These are phyloP conservation scores for Debaryomycetaceae sp. DNA, from an alignment of 1,139 yeast genomes.

Conservation along the genomic window DNA sequence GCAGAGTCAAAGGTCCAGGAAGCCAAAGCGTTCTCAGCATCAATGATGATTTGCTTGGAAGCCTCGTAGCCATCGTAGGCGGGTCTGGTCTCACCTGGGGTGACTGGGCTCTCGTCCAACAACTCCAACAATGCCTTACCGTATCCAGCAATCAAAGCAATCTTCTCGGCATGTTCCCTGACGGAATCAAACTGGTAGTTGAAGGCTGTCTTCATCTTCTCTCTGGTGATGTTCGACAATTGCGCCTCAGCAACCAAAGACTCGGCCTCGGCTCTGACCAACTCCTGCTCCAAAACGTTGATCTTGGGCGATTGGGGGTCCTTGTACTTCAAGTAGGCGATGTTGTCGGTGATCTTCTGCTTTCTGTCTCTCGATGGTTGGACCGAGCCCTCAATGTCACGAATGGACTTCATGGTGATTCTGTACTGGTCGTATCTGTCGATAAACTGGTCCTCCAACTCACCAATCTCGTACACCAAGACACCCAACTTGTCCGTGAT, in stretches of 20 bases:
- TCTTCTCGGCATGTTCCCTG: constrained; percentile 80
- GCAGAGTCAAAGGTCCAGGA: constrained; percentile 82
- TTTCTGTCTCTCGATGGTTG: constrained; percentile 87
- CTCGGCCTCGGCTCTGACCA: constrained; percentile 89
- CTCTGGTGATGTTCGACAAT: constrained; percentile 81
- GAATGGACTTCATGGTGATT: constrained; percentile 72
- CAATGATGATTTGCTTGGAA: constrained; percentile 80
- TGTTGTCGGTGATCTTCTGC: constrained; percentile 79
- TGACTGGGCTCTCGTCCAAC: constrained; percentile 79
- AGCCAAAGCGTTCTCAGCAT: constrained; percentile 79
- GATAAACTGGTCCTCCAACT: constrained; percentile 81
- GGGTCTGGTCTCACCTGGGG: constrained; percentile 90
- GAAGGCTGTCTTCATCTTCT: constrained; percentile 80
- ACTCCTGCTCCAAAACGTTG: constrained; percentile 78
- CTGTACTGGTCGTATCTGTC: constrained; percentile 86
- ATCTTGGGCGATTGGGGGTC: constrained; percentile 84
- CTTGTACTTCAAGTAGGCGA: constrained; percentile 78
- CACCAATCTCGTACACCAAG: constrained; percentile 77
- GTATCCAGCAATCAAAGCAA: constrained; percentile 83
- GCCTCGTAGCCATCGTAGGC: constrained; percentile 88
- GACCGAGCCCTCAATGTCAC: constrained; percentile 84
- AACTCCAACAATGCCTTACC: constrained; percentile 83
- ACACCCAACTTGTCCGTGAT: constrained; percentile 86
- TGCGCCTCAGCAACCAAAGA: constrained; percentile 89
- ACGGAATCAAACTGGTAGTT: constrained; percentile 79